These are phyloP conservation scores for Kalanchoe fedtschenkoi DNA, from an alignment of 164 flowering plant species.

Conservation along the genomic window DNA sequence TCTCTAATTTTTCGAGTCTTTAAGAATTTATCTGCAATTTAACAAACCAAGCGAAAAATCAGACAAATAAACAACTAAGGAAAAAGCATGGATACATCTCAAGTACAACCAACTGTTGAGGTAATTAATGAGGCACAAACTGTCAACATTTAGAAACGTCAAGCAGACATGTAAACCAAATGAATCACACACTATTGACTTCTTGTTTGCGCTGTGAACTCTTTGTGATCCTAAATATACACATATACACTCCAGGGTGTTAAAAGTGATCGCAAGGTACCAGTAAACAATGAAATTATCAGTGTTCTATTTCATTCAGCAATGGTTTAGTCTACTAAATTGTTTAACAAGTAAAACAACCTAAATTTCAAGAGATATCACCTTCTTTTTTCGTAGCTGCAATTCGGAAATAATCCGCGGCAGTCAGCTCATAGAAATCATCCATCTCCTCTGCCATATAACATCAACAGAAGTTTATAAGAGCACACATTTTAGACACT, in stretches of 20 bases:
- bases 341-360: too few species aligned
- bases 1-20: constrained; percentile 82
- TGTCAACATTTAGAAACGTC: background rate
- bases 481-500: background rate
- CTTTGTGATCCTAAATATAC: too few species aligned
- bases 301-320: too few species aligned
- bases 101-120: background rate
- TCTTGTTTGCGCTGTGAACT: too few species aligned
- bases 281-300: too few species aligned
- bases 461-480: background rate
- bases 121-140: background rate
- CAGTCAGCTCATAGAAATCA: constrained; percentile 73
- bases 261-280: too few species aligned
- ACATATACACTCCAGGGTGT: too few species aligned
- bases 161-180: background rate
- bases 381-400: constrained; percentile 67
- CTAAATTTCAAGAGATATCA: constrained; percentile 27
- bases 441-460: constrained; percentile 58
- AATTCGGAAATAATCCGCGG: constrained; percentile 67
- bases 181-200: too few species aligned
- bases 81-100: background rate
- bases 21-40: constrained; percentile 50
- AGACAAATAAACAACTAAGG: background rate
- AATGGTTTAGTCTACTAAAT: too few species aligned
- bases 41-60: background rate